Evolutionary conservation across 139 green algal species (phyloP), one percentile per base, ranked within the genome.

Genomic region (Penium margaritaceum): DNA sequence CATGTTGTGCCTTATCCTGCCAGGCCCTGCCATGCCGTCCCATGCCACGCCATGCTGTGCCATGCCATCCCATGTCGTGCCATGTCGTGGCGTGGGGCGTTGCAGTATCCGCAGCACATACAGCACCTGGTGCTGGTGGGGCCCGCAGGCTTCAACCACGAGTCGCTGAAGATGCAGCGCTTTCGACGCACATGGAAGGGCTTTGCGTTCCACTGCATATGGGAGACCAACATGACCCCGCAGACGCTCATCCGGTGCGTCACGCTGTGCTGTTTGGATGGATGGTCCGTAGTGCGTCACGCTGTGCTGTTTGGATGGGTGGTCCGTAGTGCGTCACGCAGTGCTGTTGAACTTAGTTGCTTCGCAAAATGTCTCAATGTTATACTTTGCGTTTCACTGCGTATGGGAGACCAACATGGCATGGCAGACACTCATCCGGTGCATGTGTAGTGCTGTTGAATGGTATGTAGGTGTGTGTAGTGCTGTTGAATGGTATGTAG

Each of bases 121-220:
- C 63, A 57, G 63, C 74, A 69, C 44, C 76, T 84, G 5, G 35
- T 84, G 3, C 66, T 84, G 38, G 77, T 84, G 64, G 74, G 77
- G 1, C 64, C 76, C 1, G 77, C 77, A 15, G 77, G 76, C 2
- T 71, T 84, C 17, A 41, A n/a, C 19, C 57, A 29, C 27, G 41
- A 58, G 39, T 41, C 68, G 0, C 34, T 58, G 15, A 68, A 38
- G 32, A 60, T 77, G 66, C 12, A 41, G 24, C 3, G 37, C 1
- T 81, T 77, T 15, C 44, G 55, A 7, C 5, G 5, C 33, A 78
- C 74, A 1, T 82, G 67, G 68, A 78, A 62, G 32, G 67, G 68
- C 2, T 36, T 21, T 3, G 29, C 47, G 6, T 47, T 65, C 32
- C 55, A 73, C n/a, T 78, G 63, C 53, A 24, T 79, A 36, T 83